These are phyloP conservation scores for Dendrostoma leiphaemia DNA, from an alignment of 2,329 filamentous ascomycete species.

Conservation along the genomic window DNA sequence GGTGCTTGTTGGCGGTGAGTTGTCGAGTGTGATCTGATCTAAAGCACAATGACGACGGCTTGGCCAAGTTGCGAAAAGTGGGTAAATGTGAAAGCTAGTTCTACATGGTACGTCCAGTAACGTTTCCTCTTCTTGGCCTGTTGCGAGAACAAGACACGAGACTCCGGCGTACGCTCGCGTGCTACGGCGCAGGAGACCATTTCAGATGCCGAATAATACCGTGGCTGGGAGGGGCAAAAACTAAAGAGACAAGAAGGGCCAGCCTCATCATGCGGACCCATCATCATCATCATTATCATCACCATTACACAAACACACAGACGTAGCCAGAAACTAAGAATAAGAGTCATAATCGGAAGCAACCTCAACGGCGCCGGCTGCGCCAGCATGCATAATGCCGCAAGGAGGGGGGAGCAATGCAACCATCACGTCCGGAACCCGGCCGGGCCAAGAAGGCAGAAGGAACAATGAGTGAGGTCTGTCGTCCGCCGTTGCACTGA, in stretches of 20 bases:
- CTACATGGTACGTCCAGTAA: too few species aligned
- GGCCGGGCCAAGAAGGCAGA: neutral
- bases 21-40: neutral
- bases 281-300: too few species aligned
- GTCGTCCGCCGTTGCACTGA: neutral
- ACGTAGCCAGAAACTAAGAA: neutral
- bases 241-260: too few species aligned
- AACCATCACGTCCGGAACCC: neutral
- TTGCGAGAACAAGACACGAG: too few species aligned
- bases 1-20: slow-evolving; percentile 5
- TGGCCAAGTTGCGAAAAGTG: neutral
- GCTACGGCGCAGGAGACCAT: too few species aligned
- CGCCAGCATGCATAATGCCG: neutral
- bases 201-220: too few species aligned
- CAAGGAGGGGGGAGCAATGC: neutral
- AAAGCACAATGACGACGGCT: neutral
- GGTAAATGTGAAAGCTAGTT: too few species aligned
- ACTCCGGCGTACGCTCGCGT: too few species aligned
- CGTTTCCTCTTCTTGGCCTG: neutral
- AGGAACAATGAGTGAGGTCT: neutral
- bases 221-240: neutral
- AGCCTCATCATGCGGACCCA: too few species aligned
- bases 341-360: neutral
- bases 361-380: neutral
- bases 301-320: neutral